A percentile compares a stretch with the other conserved stretches of the same genome.
These are phyloP conservation scores for Rubroboletus pulcherrimus DNA, from an alignment of 768 basidiomycete genomes.

Conservation along the genomic window DNA sequence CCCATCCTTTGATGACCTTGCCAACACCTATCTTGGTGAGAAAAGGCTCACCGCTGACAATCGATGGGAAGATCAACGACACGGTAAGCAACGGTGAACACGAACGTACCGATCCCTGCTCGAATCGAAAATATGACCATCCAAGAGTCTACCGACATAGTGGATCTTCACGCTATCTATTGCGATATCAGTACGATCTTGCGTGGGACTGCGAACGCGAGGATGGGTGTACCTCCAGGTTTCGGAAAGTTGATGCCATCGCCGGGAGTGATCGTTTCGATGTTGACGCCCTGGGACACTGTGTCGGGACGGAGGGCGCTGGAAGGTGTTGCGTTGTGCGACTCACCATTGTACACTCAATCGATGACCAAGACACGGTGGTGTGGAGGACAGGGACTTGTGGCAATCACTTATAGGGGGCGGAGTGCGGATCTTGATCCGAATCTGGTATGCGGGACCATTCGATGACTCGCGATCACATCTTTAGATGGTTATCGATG, in stretches of 20 bases:
- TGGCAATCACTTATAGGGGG: constrained; percentile 41
- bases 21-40: constrained; percentile 70
- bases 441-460: constrained; percentile 35
- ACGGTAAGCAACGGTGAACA: background rate
- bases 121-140: constrained; percentile 72
- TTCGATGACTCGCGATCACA: constrained; percentile 13
- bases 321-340: background rate
- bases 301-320: background rate
- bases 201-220: constrained; percentile 6
- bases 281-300: constrained; percentile 58
- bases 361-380: constrained; percentile 28
- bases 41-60: constrained; percentile 56
- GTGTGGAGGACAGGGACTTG: constrained; percentile 21
- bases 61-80: constrained; percentile 6
- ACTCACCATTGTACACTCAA: constrained; percentile 32
- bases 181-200: constrained; percentile 25
- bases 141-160: constrained; percentile 67
- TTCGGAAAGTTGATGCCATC: constrained; percentile 65
- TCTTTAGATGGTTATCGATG: constrained; percentile 29
- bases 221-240: constrained; percentile 55
- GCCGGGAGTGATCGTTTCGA: constrained; percentile 56
- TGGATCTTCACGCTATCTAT: constrained; percentile 72
- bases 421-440: constrained; percentile 79
- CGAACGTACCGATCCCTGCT: constrained; percentile 62
- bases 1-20: constrained; percentile 88